Evolutionary conservation across 1,284 basidiomycete genomes (phyloP).

Genomic region (Heterobasidion irregulare): DNA sequence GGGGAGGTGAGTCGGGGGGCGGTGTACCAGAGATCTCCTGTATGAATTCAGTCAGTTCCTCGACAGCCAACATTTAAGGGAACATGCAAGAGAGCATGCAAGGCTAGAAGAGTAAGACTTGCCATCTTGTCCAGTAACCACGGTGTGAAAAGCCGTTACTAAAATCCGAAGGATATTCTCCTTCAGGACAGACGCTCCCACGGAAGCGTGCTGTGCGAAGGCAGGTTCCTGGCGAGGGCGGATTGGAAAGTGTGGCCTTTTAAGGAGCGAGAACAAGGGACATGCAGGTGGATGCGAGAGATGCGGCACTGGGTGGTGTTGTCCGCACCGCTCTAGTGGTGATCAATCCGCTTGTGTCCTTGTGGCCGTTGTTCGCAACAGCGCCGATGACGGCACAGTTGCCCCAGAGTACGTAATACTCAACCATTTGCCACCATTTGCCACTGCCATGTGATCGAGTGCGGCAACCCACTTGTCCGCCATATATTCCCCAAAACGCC

Average conservation of each 20-base stretch:
- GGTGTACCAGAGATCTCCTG: neutral
- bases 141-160: too few species aligned
- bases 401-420: neutral
- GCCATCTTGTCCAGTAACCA: too few species aligned
- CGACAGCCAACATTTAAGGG: too few species aligned
- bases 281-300: neutral
- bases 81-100: too few species aligned
- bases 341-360: neutral
- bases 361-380: neutral
- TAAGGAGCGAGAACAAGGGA: neutral
- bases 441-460: neutral
- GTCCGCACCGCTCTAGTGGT: neutral
- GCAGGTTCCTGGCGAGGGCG: too few species aligned
- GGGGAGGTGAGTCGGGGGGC: conserved; percentile 4
- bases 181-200: too few species aligned
- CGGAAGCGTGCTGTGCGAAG: too few species aligned
- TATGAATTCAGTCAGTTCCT: too few species aligned
- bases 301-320: neutral
- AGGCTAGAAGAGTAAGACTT: too few species aligned
- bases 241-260: neutral
- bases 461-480: neutral
- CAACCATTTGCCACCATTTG: neutral
- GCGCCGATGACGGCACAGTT: neutral
- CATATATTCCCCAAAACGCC: too few species aligned
- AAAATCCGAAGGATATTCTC: too few species aligned